Base-by-base conservation (phyloP, 495 filamentous ascomycete species). In the Penicillium cinerascens region DNA sequence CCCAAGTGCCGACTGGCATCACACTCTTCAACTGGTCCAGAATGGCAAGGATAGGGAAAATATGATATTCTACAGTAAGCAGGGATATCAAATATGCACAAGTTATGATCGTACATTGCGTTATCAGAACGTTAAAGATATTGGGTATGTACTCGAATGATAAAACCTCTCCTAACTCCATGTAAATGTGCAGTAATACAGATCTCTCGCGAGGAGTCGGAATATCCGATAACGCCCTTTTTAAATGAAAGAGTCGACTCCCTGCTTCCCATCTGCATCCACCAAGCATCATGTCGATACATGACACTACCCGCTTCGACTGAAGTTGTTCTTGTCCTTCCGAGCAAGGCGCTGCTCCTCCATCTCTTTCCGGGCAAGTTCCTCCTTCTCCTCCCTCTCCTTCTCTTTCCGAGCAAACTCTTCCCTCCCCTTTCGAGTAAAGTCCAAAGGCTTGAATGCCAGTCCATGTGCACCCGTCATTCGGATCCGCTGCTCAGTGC, bases 401-500 rank as follows among this genome's bases (percentile, higher is more conserved):
- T 40, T 25, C 18, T 49, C 44, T 11, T 44, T 51, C 15, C 44
- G 45, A 22, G 35, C n/a, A 33, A 42, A 49, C 26, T 58, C 66
- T 11, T 58, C 52, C 26, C 49, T 54, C 42, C 61, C 61, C n/a
- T 60, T 51, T 0, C 61, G 59, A 0, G 61, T 60, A 26, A 72
- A 67, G 39, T 75, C 59, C 35, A 75, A 44, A 0, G 72, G 70
- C 47, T 73, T 74, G 39, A 73, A 72, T 3, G 74, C 72, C 47
- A 75, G 47, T 0, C 74, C 74, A 41, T 67, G 70, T 10, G 64
- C 72, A 2, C 72, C 72, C 3, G 74, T 74, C 18, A 64, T 40
- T 21, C 74, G 58, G 13, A 75, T 66, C 22, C 74, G 61, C 47
- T 73, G 66, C 46, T 75, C 72, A 1, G 72, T 72, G 5, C 69